Conservation (phyloP, 208 protist species). For the Leptomonas seymouri region DNA sequence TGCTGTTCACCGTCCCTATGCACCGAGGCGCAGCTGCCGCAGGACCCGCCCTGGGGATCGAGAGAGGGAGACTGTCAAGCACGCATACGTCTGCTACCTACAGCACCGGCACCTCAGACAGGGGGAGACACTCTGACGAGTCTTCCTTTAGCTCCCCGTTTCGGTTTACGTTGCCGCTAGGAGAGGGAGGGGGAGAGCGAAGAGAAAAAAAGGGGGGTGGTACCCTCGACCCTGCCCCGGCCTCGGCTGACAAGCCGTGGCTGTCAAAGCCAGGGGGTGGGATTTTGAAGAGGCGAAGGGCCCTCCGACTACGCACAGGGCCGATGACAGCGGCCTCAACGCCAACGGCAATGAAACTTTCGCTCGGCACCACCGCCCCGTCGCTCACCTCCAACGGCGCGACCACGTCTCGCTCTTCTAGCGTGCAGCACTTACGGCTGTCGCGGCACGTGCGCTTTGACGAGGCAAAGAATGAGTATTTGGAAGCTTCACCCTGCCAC, state of each 20-base stretch:
- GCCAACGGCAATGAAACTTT: background rate
- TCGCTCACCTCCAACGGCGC: background rate
- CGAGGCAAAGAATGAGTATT: conserved; percentile 16
- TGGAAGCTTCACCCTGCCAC: conserved; percentile 7
- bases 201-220: background rate
- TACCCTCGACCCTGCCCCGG: no score
- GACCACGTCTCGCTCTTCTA: background rate
- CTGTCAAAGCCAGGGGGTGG: background rate
- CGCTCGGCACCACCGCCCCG: background rate
- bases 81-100: background rate
- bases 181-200: background rate
- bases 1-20: conserved; percentile 2
- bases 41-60: background rate
- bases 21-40: background rate
- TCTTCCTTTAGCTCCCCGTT: background rate
- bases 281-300: conserved; percentile 1
- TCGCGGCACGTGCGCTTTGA: conserved; percentile 30
- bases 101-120: background rate
- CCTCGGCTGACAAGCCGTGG: conserved; percentile 14
- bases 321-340: background rate
- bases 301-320: background rate
- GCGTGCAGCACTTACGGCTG: background rate
- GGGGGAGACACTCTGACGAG: background rate
- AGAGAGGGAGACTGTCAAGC: background rate
- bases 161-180: background rate